These are phyloP conservation scores for Naganishia antarctica DNA, from an alignment of 768 basidiomycete genomes.

Conservation along the genomic window DNA sequence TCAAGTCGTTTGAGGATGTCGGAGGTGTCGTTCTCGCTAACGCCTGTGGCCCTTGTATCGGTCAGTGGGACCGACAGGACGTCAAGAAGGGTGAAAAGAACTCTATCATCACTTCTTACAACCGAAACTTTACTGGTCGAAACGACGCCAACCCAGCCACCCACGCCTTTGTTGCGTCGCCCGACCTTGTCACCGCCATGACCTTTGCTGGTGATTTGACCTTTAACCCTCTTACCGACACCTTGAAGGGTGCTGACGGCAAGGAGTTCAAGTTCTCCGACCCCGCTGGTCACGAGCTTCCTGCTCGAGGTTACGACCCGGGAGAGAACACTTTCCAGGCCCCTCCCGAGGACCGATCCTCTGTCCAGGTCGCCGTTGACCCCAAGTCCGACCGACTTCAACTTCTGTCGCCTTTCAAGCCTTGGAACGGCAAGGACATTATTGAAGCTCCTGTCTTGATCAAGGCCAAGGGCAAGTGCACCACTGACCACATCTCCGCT, in stretches of 20 bases:
- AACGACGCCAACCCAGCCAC: constrained; percentile 99
- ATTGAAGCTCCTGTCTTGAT: constrained; percentile 85
- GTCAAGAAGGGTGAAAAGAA: constrained; percentile 95
- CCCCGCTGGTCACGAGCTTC: constrained; percentile 85
- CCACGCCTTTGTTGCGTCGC: constrained; percentile 56
- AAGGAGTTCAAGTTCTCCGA: constrained; percentile 96
- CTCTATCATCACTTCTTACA: constrained; percentile 99
- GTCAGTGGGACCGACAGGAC: constrained; percentile 96
- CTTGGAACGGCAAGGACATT: constrained; percentile 91
- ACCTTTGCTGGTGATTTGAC: constrained; percentile 87
- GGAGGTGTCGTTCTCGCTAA: constrained; percentile 95
- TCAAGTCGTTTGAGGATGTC: constrained; percentile 74
- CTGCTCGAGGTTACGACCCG: constrained; percentile 90
- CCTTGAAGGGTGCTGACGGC: constrained; percentile 80
- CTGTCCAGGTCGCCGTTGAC: constrained; percentile 78
- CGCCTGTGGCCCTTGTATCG: constrained; percentile 98
- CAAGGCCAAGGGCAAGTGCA: constrained; percentile 99
- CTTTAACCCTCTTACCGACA: constrained; percentile 94
- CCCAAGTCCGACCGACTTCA: constrained; percentile 85
- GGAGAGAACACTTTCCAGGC: constrained; percentile 96
- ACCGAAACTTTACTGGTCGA: constrained; percentile 99
- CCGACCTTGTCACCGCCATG: constrained; percentile 83
- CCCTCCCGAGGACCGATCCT: constrained; percentile 76
- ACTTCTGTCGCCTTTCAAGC: constrained; percentile 76
- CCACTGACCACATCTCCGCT: constrained; percentile 92